Percentiles rank a stretch among this genome's conserved stretches.
These are phyloP conservation scores for Phialophora macrospora DNA, from an alignment of 2,329 filamentous ascomycete genomes.

Conservation along the genomic window DNA sequence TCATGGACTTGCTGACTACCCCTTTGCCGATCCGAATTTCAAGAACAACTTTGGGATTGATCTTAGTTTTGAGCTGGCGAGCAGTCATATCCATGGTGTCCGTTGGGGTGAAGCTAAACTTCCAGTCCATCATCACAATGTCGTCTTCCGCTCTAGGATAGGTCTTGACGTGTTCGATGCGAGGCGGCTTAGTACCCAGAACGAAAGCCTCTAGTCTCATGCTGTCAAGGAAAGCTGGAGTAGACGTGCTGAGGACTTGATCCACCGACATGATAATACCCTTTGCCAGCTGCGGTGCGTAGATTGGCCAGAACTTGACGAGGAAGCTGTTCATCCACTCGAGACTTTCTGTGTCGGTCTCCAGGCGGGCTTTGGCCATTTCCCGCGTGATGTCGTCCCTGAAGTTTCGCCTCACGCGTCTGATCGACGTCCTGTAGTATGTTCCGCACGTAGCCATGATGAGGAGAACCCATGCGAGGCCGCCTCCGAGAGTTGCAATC, in stretches of 20 bases:
- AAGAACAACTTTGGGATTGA: slow-evolving; percentile 95
- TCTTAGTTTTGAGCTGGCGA: slow-evolving; percentile 88
- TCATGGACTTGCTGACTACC: slow-evolving; percentile 93
- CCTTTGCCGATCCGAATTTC: slow-evolving; percentile 95
- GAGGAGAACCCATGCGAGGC: slow-evolving; percentile 89
- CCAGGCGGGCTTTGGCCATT: slow-evolving; percentile 81
- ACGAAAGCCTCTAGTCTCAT: slow-evolving; percentile 92
- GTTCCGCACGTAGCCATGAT: slow-evolving; percentile 91
- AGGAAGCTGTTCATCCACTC: slow-evolving; percentile 99
- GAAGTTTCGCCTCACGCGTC: slow-evolving; percentile 92
- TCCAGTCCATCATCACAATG: slow-evolving; percentile 98
- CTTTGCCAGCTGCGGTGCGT: slow-evolving; percentile 88
- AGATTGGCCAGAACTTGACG: slow-evolving; percentile 99
- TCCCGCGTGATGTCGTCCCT: slow-evolving; percentile 91
- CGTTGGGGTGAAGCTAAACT: slow-evolving; percentile 98
- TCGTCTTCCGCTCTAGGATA: slow-evolving; percentile 96
- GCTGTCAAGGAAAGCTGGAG: slow-evolving; percentile 90
- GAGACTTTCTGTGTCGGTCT: slow-evolving; percentile 87
- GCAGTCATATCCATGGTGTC: slow-evolving; percentile 90
- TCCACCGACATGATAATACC: slow-evolving; percentile 94
- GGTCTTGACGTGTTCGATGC: slow-evolving; percentile 97
- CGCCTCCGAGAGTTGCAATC: slow-evolving; percentile 84
- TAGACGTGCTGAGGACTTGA: slow-evolving; percentile 90
- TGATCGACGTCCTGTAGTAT: slow-evolving; percentile 94
- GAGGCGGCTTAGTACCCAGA: slow-evolving; percentile 90